Evolutionary conservation across 352 stramenopile species (phyloP), one percentile per base, ranked within the genome.

Genomic region (Phytophthora agathidicida): DNA sequence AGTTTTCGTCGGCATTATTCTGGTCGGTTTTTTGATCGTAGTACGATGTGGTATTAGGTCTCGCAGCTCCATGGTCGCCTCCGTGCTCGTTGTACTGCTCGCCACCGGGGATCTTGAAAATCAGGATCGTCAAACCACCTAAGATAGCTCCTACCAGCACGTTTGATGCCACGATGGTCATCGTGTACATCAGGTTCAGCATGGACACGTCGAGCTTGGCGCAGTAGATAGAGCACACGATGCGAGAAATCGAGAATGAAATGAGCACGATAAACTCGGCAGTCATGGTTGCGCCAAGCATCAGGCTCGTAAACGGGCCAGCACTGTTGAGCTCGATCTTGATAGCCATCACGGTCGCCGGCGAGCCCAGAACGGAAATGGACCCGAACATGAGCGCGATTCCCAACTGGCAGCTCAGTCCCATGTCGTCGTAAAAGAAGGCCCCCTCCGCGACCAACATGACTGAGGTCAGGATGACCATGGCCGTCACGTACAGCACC

Each of bases 251-350:
- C 0, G 80, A 90, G 57, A 90, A 90, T 3, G 75, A 86, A 1
- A 90, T 47, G 33, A 90, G 67, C 50, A 90, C 80, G 11, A 90
- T 59, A 24, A 90, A 90, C 66, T 90, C 80, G 28, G 80, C 75
- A 5, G 62, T 80, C 80, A 90, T 90, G 8, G 78, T 88, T 11
- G 78, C 67, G 5, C 80, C 80, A 1, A 90, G 73, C 80, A 90
- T 90, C n/a, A 90, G 65, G 44, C 77, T 88, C 5, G 80, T 90
- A 50, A 90, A 90, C 0, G 76, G 78, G 8, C 80, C 80, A 8
- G 85, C 80, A 31, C 77, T 86, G 37, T 90, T 80, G 32, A 89
- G 58, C 51, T 89, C 79, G 38, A 87, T 89, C 58, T 89, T 86
- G 73, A 89, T 89, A 10, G 79, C 79, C 77, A 89, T 86, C 36